Base-by-base conservation (phyloP, 2,329 filamentous ascomycete genomes). In the Saccharata proteae region DNA sequence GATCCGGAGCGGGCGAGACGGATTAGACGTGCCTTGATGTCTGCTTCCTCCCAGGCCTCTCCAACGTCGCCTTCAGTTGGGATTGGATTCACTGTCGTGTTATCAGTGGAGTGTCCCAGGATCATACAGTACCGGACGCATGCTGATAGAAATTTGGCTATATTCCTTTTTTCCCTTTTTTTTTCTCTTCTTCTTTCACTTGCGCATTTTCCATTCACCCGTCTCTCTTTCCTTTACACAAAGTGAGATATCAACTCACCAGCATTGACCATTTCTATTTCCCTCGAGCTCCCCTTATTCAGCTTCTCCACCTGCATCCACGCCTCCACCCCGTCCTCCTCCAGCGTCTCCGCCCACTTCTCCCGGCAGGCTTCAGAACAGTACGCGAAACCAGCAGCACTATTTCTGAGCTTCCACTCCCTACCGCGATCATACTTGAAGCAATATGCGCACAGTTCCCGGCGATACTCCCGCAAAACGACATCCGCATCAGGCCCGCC, bases 371-470 rank as follows among this genome's bases (percentile, higher is more conserved):
- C 37, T 4, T 36, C 28, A 1, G 46, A 46, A 43, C 62, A 66
- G 32, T 64, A 66, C 0, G 54, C 57, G 37, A 61, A 60, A 3
- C 59, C 59, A 14, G 54, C 45, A 2, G 36, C 41, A 26, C 43
- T 38, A 21, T 61, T 54, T 11, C 57, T 51, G 4, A 62, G 44
- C 5, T 44, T 43, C 35, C 62, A 43, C 25, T 55, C 55, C 3
- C 58, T 49, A 1, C 62, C 62, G 14, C 55, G 46, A 17, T 64
- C 55, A 42, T 65, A 66, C 13, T 36, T 33, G 34, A 66, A 65
- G 42, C 62, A 66, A 16, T 57, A 47, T 1, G 55, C 61, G 44
- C 62, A 66, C 8, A 65, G 62, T 47, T 66, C 62, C 23, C 60
- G 59, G 6, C 58, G 50, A 42, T 65, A 65, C 29, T 61, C 51